Conservation (phyloP, 2,329 filamentous ascomycete genomes). For the Fusarium clavum region DNA sequence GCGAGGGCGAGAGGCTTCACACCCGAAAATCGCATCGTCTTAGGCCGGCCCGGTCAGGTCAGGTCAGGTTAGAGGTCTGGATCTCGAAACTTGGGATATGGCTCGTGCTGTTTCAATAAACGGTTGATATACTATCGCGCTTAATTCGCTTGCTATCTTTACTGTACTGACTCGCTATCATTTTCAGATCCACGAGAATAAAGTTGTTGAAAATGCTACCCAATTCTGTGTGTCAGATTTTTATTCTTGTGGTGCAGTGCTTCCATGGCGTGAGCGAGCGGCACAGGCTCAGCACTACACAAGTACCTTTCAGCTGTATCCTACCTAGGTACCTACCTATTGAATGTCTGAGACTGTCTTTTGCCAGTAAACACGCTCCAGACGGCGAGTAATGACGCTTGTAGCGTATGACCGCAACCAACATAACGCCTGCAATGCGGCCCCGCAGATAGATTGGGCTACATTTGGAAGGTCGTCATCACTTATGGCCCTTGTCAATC, state of each 20-base stretch:
- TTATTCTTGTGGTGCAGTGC: conserved; percentile 2
- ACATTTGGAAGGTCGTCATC: conserved; percentile 42
- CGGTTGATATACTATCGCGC: conserved; percentile 13
- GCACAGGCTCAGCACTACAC: conserved; percentile 1
- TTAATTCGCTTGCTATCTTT: conserved; percentile 17
- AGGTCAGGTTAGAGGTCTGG: conserved; percentile 19
- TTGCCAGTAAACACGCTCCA: conserved; percentile 20
- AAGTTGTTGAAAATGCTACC: conserved; percentile 20
- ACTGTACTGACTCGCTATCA: conserved; percentile 11
- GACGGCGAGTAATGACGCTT: conserved; percentile 26
- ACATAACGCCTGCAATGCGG: conserved; percentile 1
- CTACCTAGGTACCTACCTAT: not conserved
- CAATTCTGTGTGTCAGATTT: conserved; percentile 20
- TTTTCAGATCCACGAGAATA: not conserved
- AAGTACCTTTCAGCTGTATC: conserved; percentile 16
- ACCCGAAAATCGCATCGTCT: conserved; percentile 11
- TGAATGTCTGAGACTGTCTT: not conserved
- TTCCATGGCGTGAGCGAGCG: conserved; percentile 10
- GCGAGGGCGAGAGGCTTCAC: conserved; percentile 27
- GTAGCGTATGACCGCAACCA: conserved; percentile 14
- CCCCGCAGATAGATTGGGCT: conserved; percentile 36
- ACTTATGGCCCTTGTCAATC: conserved; percentile 9
- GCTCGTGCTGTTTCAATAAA: conserved; percentile 16
- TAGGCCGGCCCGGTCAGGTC: conserved; percentile 25
- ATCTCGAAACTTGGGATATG: conserved; percentile 14